phyloP scores from a whole-genome alignment of 192 early-diverging fungal genomes.

The Polychytrium aggregatum region DNA sequence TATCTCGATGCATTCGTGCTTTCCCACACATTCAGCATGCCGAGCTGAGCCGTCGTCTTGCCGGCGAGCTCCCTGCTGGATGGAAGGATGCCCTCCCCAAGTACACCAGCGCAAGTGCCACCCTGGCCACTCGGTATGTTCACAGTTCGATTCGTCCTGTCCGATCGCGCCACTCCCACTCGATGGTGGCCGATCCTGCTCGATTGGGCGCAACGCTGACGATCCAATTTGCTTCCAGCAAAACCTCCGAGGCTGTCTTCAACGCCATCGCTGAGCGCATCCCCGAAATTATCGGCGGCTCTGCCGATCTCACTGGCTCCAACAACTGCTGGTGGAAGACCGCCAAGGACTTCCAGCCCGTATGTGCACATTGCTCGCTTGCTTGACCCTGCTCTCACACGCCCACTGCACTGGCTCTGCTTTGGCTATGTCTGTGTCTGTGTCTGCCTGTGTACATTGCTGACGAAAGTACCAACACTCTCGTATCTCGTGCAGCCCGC shows the following conservation, averaged over 20 bases:
- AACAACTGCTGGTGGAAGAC: slow-evolving; percentile 93
- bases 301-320: slow-evolving; percentile 92
- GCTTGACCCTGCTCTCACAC: too few species aligned
- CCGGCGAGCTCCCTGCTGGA: slow-evolving; percentile 57
- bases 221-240: too few species aligned
- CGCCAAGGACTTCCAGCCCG: slow-evolving; percentile 88
- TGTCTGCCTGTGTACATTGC: too few species aligned
- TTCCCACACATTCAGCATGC: slow-evolving; percentile 20
- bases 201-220: too few species aligned
- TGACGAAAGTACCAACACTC: too few species aligned
- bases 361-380: too few species aligned
- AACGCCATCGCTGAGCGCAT: slow-evolving; percentile 65
- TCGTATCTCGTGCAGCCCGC: slow-evolving; percentile 6
- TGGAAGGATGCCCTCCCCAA: slow-evolving; percentile 63
- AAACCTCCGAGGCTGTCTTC: slow-evolving; percentile 45
- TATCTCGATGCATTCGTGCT: too few species aligned
- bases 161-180: too few species aligned
- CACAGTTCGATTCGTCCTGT: too few species aligned
- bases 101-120: slow-evolving; percentile 69
- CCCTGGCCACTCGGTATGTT: slow-evolving; percentile 65
- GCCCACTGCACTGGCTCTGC: too few species aligned
- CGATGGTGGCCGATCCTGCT: too few species aligned
- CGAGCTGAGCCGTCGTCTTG: slow-evolving; percentile 61
- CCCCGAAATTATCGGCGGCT: slow-evolving; percentile 86
- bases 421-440: too few species aligned